phyloP scores from a whole-genome alignment of 345 rosid species.

The Clausena lansium region DNA sequence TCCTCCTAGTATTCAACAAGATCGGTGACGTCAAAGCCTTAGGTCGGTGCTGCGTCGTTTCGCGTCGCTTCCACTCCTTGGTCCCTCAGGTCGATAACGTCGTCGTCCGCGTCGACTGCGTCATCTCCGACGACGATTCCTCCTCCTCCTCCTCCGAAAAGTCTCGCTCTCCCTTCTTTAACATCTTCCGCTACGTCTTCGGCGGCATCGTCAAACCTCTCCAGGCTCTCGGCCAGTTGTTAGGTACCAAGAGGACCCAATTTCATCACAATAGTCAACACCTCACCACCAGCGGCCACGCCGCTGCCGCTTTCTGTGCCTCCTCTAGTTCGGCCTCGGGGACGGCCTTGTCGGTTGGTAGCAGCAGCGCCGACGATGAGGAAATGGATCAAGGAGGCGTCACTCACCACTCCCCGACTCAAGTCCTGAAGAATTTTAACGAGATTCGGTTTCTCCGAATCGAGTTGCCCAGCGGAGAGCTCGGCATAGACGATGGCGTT shows the following conservation, averaged over 20 bases:
- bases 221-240: constrained; percentile 63
- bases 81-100: constrained; percentile 85
- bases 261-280: neutral
- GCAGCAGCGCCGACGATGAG: constrained; percentile 36
- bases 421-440: constrained; percentile 80
- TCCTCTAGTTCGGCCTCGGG: constrained; percentile 2
- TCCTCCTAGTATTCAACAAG: constrained; percentile 71
- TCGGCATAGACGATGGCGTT: constrained; percentile 84
- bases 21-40: constrained; percentile 92
- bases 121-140: constrained; percentile 83
- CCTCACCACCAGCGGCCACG: neutral
- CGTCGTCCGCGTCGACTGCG: constrained; percentile 86
- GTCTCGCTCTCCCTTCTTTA: constrained; percentile 53
- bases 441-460: constrained; percentile 87
- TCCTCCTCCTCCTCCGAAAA: constrained; percentile 43
- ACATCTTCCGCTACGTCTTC: constrained; percentile 52
- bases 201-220: constrained; percentile 77
- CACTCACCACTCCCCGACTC: constrained; percentile 94
- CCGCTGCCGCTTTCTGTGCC: neutral
- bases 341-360: constrained; percentile 38
- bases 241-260: constrained; percentile 46
- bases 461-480: constrained; percentile 83
- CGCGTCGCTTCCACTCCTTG: constrained; percentile 69
- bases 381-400: constrained; percentile 80
- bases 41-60: constrained; percentile 88